Evolutionary conservation across 495 filamentous ascomycete genomes (phyloP).

Genomic region (Alectoria sarmentosa): DNA sequence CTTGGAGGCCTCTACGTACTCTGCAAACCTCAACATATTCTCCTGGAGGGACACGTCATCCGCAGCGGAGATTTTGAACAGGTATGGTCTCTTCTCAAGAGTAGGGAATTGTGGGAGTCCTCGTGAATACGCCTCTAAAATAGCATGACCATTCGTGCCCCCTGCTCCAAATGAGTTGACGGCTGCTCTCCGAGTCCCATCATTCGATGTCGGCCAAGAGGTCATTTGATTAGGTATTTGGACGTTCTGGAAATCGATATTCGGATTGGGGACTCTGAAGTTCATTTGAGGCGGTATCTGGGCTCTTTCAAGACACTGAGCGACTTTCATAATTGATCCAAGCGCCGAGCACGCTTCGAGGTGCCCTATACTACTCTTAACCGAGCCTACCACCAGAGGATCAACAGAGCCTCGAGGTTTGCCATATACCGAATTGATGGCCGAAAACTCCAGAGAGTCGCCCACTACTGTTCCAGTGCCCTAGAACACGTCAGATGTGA

Average conservation of each 20-base stretch:
- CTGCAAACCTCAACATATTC: slow-evolving; percentile 9
- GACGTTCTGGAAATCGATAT: slow-evolving; percentile 23
- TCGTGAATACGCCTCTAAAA: slow-evolving; percentile 22
- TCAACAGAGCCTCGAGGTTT: slow-evolving; percentile 14
- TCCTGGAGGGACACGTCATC: slow-evolving; percentile 10
- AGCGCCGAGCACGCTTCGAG: slow-evolving; percentile 35
- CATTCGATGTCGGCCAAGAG: slow-evolving; percentile 23
- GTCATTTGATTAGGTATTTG: slow-evolving; percentile 8
- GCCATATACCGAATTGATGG: slow-evolving; percentile 30
- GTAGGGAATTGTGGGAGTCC: neutral
- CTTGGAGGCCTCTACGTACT: slow-evolving; percentile 12
- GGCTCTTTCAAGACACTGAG: slow-evolving; percentile 52
- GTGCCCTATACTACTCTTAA: slow-evolving; percentile 41
- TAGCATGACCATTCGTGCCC: slow-evolving; percentile 31
- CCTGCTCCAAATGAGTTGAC: slow-evolving; percentile 33
- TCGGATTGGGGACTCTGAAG: slow-evolving; percentile 25
- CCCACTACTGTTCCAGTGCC: slow-evolving; percentile 47
- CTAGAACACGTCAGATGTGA: slow-evolving; percentile 42
- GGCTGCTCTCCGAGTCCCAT: slow-evolving; percentile 16
- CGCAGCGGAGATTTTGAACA: slow-evolving; percentile 21
- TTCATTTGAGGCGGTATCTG: slow-evolving; percentile 34
- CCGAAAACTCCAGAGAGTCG: slow-evolving; percentile 40
- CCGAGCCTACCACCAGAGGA: slow-evolving; percentile 16
- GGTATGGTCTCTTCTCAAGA: slow-evolving; percentile 5
- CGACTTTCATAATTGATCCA: slow-evolving; percentile 45